Percentiles rank a stretch among this genome's conserved stretches.
Evolutionary conservation across 306 rosid species (phyloP).

Genomic region (Citrullus mucosospermus): DNA sequence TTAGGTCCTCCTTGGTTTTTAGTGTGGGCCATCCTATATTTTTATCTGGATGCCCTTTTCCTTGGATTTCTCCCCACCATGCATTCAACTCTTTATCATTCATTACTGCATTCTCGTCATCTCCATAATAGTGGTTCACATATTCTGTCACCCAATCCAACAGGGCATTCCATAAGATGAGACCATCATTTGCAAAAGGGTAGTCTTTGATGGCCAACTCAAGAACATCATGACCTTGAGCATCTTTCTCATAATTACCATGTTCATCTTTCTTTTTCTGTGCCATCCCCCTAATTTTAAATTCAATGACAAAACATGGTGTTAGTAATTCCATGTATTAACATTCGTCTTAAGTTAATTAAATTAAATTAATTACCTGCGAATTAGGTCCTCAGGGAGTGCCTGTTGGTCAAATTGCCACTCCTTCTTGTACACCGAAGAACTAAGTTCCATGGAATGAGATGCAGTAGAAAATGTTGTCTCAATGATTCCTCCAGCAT

Average conservation of each 20-base stretch:
- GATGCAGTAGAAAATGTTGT: conserved; percentile 26
- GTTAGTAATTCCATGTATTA: too few species aligned
- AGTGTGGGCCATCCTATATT: conserved; percentile 64
- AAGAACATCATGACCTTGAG: conserved; percentile 35
- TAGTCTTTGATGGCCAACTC: conserved; percentile 55
- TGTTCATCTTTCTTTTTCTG: conserved; percentile 24
- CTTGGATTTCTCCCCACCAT: conserved; percentile 67
- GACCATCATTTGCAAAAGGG: conserved; percentile 67
- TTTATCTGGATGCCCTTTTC: conserved; percentile 51
- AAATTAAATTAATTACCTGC: conserved; percentile 22
- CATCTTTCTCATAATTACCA: conserved; percentile 12
- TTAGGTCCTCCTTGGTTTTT: conserved; percentile 33
- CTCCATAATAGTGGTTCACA: conserved; percentile 41
- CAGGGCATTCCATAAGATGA: conserved; percentile 44
- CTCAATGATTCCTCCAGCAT: conserved; percentile 51
- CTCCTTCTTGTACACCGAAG: conserved; percentile 36
- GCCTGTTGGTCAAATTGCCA: conserved; percentile 58
- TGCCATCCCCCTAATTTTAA: conserved; percentile 42
- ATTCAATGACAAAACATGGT: too few species aligned
- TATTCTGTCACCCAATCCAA: conserved; percentile 54
- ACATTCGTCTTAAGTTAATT: too few species aligned
- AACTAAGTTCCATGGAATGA: conserved; percentile 33
- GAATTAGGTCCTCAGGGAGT: conserved; percentile 54
- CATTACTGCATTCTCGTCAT: conserved; percentile 14
- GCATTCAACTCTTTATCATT: conserved; percentile 51